Conservation (phyloP, 2,329 filamentous ascomycete species). For the Colletotrichum sp. region DNA sequence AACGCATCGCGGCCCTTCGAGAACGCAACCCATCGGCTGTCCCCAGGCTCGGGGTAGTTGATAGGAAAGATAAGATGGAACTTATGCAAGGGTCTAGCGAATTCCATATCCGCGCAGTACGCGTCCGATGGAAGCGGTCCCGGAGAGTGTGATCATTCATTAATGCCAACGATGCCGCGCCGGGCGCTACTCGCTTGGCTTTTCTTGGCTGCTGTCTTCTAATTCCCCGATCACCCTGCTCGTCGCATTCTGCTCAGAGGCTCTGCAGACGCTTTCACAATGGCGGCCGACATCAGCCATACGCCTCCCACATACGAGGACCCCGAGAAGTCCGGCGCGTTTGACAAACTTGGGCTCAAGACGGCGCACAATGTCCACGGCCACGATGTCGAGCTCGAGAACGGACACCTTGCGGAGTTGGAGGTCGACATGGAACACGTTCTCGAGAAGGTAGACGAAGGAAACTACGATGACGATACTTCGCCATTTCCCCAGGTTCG, state of each 20-base stretch:
- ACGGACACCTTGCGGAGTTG: slow-evolving; percentile 14
- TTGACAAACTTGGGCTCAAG: neutral
- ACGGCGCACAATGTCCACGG: slow-evolving; percentile 5
- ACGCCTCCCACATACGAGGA: neutral
- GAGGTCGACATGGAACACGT: slow-evolving; percentile 12
- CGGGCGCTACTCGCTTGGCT: slow-evolving; percentile 17
- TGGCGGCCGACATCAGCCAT: slow-evolving; percentile 6
- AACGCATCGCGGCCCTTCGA: neutral
- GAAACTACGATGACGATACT: slow-evolving; percentile 24
- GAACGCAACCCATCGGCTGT: neutral
- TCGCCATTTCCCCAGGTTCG: slow-evolving; percentile 39
- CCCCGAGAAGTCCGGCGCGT: neutral
- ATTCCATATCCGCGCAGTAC: neutral
- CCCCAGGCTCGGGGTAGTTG: neutral
- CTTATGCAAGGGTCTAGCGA: neutral
- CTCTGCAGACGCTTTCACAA: neutral
- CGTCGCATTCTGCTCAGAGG: neutral
- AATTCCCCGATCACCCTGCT: neutral
- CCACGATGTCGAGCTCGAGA: slow-evolving; percentile 7
- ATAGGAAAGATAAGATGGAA: slow-evolving; percentile 1
- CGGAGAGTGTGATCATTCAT: neutral
- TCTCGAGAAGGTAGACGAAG: neutral
- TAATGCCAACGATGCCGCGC: slow-evolving; percentile 13
- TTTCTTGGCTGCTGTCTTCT: neutral
- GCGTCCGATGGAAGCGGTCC: neutral